These are phyloP conservation scores for Phytophthora niederhauseri DNA, from an alignment of 352 stramenopile species.

Conservation along the genomic window DNA sequence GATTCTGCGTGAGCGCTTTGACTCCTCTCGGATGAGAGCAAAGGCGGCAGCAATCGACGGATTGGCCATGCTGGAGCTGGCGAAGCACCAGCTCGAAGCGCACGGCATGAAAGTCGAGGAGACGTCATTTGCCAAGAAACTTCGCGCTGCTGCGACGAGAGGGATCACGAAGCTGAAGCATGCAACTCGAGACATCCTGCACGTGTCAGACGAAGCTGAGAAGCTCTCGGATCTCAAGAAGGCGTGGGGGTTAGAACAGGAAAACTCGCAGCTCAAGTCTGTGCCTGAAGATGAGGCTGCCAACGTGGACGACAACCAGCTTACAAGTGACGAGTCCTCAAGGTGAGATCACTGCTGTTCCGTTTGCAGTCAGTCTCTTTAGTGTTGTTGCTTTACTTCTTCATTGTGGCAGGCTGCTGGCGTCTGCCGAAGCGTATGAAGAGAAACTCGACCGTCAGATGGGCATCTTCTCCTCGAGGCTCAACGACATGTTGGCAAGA, in stretches of 20 bases:
- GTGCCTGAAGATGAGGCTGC: constrained; percentile 2
- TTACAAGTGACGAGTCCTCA: constrained; percentile 14
- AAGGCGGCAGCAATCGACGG: constrained; percentile 35
- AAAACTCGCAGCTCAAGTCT: constrained; percentile 11
- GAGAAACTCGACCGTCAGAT: constrained; percentile 53
- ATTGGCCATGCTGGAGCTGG: constrained; percentile 54
- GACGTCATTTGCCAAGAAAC: constrained; percentile 55
- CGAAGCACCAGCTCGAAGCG: constrained; percentile 58
- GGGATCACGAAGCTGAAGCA: constrained; percentile 54
- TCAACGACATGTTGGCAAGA: constrained; percentile 41
- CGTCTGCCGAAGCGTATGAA: constrained; percentile 48
- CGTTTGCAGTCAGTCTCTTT: background rate
- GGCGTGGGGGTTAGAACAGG: constrained; percentile 52
- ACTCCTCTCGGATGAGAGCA: constrained; percentile 31
- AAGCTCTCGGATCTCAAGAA: constrained; percentile 57
- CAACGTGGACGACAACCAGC: background rate
- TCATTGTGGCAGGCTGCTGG: constrained; percentile 50
- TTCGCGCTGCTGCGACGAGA: constrained; percentile 39
- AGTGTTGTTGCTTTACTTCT: constrained; percentile 1
- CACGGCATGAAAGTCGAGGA: constrained; percentile 53
- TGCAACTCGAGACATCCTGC: constrained; percentile 39
- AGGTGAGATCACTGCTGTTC: constrained; percentile 4
- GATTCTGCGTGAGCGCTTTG: constrained; percentile 70
- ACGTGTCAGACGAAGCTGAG: constrained; percentile 42
- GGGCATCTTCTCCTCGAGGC: constrained; percentile 32